A percentile compares a stretch with the other conserved stretches of the same genome.
Conservation (phyloP, 73 alveolate species). For the Symbiodinium pilosum region DNA sequence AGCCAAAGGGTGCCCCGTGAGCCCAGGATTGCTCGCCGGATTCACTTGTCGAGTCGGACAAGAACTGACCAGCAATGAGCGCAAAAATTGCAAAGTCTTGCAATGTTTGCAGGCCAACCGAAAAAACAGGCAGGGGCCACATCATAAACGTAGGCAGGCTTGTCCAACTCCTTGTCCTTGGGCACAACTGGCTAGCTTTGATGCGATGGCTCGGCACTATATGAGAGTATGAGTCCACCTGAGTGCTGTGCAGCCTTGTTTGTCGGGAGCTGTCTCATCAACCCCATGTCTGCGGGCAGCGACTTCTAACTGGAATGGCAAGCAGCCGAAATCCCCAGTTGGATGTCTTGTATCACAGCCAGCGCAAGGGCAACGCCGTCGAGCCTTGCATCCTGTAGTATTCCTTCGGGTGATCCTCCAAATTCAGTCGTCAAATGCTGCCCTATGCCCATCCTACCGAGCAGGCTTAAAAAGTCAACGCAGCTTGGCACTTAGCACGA, state of each 20-base stretch:
- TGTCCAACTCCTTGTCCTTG: constrained; percentile 74
- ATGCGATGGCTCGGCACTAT: background rate
- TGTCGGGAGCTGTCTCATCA: constrained; percentile 72
- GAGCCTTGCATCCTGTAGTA: constrained; percentile 76
- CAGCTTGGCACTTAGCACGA: too few relatives aligned
- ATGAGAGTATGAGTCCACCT: background rate
- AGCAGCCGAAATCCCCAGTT: too few relatives aligned
- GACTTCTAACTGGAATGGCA: background rate
- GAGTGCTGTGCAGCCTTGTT: constrained; percentile 21
- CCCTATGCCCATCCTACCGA: too few relatives aligned
- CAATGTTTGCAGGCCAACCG: too few relatives aligned
- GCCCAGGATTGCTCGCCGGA: too few relatives aligned
- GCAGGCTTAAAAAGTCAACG: too few relatives aligned
- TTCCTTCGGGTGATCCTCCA: constrained; percentile 69
- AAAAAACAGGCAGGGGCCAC: background rate
- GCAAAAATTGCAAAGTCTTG: too few relatives aligned
- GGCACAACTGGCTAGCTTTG: background rate
- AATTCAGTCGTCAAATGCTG: background rate
- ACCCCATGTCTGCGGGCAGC: constrained; percentile 37
- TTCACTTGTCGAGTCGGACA: background rate
- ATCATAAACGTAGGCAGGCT: constrained; percentile 83
- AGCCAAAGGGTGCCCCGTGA: too few relatives aligned
- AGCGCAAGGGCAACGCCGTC: background rate
- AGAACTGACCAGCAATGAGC: background rate
- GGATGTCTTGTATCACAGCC: too few relatives aligned